Base-by-base conservation (phyloP, 2,329 filamentous ascomycete genomes). In the Gyromitra esculenta region DNA sequence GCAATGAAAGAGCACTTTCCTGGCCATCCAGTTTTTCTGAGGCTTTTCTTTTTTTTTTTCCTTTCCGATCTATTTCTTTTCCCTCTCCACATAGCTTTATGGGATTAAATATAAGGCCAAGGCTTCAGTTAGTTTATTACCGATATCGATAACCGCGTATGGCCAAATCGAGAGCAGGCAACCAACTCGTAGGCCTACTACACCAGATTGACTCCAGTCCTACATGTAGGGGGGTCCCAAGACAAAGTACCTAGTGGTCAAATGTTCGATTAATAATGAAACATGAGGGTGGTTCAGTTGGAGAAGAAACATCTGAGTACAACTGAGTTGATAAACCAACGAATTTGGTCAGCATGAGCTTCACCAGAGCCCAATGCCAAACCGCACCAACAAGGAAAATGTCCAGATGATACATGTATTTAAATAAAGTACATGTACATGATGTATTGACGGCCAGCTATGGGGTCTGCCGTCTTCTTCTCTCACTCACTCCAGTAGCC, bases 261-360 rank as follows among this genome's bases (percentile, higher is more conserved):
- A 73, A 18, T 60, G 50, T 57, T 48, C 65, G 50, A 72, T 67
- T 67, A 69, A 74, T 68, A 74, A 60, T 52, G 45, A 48, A 52
- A 60, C 35, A 67, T 35, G 43, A 54, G 31, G 31, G n/a, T 37
- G 45, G 9, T 54, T 9, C 45, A 15, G 25, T 37, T 59, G 9
- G 41, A 31, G 45, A 21, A 57, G 59, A 64, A 70, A 70, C 43
- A 74, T 37, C 57, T 52, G 8, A 67, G 25, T 8, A 54, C 41
- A 65, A 18, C 31, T 65, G 50, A 18, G 18, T 37, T 45, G 37
- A 63, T 45, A 56, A 35, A 31, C 25, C 25, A 31, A 45, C 8
- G 11, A 13, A 54, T 35, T 63, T 70, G 7, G 41, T 41, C 18
- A 15, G 48, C 52, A 18, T 43, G 7, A 64, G 13, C 21, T 73